Evolutionary conservation across 2,329 filamentous ascomycete genomes (phyloP).

Genomic region (Ophiostoma populinum): DNA sequence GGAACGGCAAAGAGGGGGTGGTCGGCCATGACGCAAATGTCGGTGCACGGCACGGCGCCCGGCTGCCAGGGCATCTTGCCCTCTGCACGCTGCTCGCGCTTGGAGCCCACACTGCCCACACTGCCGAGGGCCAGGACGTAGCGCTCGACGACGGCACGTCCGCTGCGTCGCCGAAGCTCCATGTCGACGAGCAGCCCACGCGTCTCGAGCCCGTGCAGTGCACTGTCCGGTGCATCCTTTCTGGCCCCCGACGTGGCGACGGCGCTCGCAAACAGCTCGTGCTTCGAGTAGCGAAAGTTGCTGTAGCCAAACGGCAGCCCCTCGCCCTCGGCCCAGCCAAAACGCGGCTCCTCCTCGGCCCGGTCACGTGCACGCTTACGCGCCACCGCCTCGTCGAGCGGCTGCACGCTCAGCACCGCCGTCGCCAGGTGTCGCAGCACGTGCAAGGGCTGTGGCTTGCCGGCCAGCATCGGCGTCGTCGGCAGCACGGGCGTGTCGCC

Average conservation of each 20-base stretch:
- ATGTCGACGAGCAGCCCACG: constrained; percentile 59
- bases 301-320: constrained; percentile 57
- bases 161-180: constrained; percentile 73
- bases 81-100: neutral
- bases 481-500: neutral
- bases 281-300: constrained; percentile 15
- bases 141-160: constrained; percentile 55
- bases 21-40: constrained; percentile 50
- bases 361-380: constrained; percentile 60
- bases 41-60: constrained; percentile 12
- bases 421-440: constrained; percentile 77
- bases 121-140: constrained; percentile 30
- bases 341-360: constrained; percentile 57
- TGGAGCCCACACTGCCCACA: neutral
- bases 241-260: too few relatives aligned
- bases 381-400: constrained; percentile 56
- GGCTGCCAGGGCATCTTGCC: constrained; percentile 5
- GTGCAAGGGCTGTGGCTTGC: constrained; percentile 52
- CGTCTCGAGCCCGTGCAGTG: constrained; percentile 5
- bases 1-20: constrained; percentile 49
- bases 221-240: too few relatives aligned
- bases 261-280: constrained; percentile 14
- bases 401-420: constrained; percentile 57
- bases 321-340: constrained; percentile 65
- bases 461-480: constrained; percentile 22